Conservation (phyloP, 2,329 filamentous ascomycete species). For the Fusarium succisae region DNA sequence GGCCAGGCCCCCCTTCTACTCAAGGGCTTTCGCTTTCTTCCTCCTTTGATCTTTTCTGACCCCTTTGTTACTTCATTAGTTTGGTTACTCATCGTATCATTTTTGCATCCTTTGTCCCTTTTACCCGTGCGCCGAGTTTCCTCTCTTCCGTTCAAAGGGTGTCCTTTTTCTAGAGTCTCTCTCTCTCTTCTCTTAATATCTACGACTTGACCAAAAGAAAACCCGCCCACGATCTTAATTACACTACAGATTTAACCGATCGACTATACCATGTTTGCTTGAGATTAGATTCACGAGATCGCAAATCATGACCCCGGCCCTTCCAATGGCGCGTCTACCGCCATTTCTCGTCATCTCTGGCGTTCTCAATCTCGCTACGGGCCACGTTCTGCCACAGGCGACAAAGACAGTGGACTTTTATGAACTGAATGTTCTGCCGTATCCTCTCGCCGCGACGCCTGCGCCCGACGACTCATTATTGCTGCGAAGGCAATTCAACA, state of each 20-base stretch:
- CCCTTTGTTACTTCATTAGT: constrained; percentile 24
- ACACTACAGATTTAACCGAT: constrained; percentile 1
- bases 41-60: constrained; percentile 24
- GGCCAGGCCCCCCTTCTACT: constrained; percentile 24
- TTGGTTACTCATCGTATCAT: constrained; percentile 4
- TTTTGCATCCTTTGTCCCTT: constrained; percentile 1
- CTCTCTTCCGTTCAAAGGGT: constrained; percentile 10
- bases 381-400: constrained; percentile 53
- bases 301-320: constrained; percentile 40
- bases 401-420: constrained; percentile 50
- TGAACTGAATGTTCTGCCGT: constrained; percentile 53
- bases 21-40: constrained; percentile 25
- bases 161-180: constrained; percentile 5
- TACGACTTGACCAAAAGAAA: not conserved
- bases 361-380: constrained; percentile 46
- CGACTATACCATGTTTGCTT: constrained; percentile 35
- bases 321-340: constrained; percentile 50
- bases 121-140: constrained; percentile 6
- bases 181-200: constrained; percentile 3
- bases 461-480: constrained; percentile 49
- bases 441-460: constrained; percentile 53
- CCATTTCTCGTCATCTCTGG: constrained; percentile 48
- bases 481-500: constrained; percentile 58
- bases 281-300: constrained; percentile 35
- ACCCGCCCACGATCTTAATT: constrained; percentile 6